Conservation (phyloP, 805 yeast species). For the Starmerella roubikii region DNA sequence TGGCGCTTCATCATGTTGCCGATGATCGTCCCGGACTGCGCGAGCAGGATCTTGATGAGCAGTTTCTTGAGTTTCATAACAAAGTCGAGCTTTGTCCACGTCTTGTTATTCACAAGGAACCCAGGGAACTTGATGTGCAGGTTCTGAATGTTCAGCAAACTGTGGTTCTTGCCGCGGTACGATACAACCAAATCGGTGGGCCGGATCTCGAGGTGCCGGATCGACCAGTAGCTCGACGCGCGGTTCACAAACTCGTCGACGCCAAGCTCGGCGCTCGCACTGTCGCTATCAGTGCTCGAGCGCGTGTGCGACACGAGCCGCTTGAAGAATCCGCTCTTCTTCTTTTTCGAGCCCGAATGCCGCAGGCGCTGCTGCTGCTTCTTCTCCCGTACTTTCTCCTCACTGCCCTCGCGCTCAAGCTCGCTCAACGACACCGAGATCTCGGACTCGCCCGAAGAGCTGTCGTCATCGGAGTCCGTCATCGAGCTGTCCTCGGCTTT, state of each 20-base stretch:
- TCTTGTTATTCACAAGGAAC: slow-evolving; percentile 42
- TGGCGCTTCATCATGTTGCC: slow-evolving; percentile 50
- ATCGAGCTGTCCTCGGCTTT: slow-evolving; percentile 2
- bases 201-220: slow-evolving; percentile 42
- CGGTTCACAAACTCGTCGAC: slow-evolving; percentile 56
- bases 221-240: slow-evolving; percentile 59
- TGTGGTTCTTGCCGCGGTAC: slow-evolving; percentile 45
- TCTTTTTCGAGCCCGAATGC: not conserved
- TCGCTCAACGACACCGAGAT: not conserved
- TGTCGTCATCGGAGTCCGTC: slow-evolving; percentile 9
- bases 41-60: slow-evolving; percentile 27
- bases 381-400: not conserved
- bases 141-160: slow-evolving; percentile 64
- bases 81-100: slow-evolving; percentile 63
- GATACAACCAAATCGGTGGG: slow-evolving; percentile 50
- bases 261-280: slow-evolving; percentile 22
- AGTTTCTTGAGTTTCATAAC: slow-evolving; percentile 45
- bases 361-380: not conserved
- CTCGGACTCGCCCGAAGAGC: slow-evolving; percentile 3
- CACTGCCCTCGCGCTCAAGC: not conserved
- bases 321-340: not conserved
- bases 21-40: slow-evolving; percentile 58
- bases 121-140: slow-evolving; percentile 54
- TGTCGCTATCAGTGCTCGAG: not conserved
- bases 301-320: not conserved